phyloP scores from a whole-genome alignment of 768 basidiomycete species.

The Tylopilus subfusipes region DNA sequence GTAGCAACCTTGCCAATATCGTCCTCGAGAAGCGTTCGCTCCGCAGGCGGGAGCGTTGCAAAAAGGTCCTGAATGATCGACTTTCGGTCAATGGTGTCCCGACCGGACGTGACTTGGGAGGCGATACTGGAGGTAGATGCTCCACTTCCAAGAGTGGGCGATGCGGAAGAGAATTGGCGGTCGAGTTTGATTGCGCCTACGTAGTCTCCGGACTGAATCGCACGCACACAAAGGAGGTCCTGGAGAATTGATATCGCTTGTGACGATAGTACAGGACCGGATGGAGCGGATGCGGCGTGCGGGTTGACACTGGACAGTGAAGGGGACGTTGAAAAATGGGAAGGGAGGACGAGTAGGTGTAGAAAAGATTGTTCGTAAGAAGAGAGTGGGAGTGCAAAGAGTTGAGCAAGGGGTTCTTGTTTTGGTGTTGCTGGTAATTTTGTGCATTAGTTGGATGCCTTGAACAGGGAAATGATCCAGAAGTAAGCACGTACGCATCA shows the following conservation, averaged over 20 bases:
- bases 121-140: slow-evolving; percentile 11
- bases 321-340: slow-evolving; percentile 35
- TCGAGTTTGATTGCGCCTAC: slow-evolving; percentile 75
- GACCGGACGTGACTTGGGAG: slow-evolving; percentile 26
- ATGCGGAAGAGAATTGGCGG: slow-evolving; percentile 50
- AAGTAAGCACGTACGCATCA: slow-evolving; percentile 53
- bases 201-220: slow-evolving; percentile 69
- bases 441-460: neutral
- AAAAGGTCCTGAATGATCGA: slow-evolving; percentile 72
- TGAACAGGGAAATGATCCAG: neutral
- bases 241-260: slow-evolving; percentile 58
- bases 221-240: slow-evolving; percentile 74
- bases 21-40: slow-evolving; percentile 59
- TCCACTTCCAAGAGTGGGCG: slow-evolving; percentile 25
- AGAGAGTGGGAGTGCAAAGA: slow-evolving; percentile 65
- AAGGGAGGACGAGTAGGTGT: slow-evolving; percentile 54
- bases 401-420: slow-evolving; percentile 51
- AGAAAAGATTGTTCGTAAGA: slow-evolving; percentile 59
- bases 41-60: slow-evolving; percentile 55
- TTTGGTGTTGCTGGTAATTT: slow-evolving; percentile 52
- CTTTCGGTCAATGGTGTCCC: slow-evolving; percentile 45
- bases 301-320: slow-evolving; percentile 9
- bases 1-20: slow-evolving; percentile 53
- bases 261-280: slow-evolving; percentile 34
- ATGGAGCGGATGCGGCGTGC: neutral